phyloP scores from a whole-genome alignment of 164 flowering plant genomes.

The Buxus sempervirens region DNA sequence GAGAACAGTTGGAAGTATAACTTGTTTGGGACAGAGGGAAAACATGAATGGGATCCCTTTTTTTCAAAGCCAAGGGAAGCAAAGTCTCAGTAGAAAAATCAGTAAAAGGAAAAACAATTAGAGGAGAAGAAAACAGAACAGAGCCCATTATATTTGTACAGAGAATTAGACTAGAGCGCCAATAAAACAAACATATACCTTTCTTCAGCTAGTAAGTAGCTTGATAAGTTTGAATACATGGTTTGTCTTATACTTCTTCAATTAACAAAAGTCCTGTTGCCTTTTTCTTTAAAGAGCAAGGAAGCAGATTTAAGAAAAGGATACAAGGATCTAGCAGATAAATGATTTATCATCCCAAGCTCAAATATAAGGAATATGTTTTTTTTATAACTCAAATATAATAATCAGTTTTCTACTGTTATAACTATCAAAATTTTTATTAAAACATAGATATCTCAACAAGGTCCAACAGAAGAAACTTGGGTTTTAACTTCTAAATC shows the following conservation, averaged over 20 bases:
- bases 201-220: neutral
- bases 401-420: too few species aligned
- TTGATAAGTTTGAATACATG: neutral
- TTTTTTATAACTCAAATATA: too few species aligned
- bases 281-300: too few species aligned
- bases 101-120: neutral
- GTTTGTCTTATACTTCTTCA: neutral
- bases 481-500: too few species aligned
- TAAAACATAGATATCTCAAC: too few species aligned
- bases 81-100: neutral
- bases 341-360: too few species aligned
- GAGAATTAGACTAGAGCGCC: neutral
- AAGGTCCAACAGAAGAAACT: too few species aligned
- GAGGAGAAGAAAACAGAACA: neutral
- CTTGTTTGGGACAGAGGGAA: conserved; percentile 34
- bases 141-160: neutral
- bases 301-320: too few species aligned
- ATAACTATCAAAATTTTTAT: too few species aligned
- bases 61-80: conserved; percentile 21
- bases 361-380: too few species aligned
- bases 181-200: too few species aligned
- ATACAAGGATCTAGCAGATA: too few species aligned
- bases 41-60: conserved; percentile 68
- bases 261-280: neutral
- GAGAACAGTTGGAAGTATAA: conserved; percentile 55